Conservation (phyloP, 23 red algal species). For the Agarophyton chilense region DNA sequence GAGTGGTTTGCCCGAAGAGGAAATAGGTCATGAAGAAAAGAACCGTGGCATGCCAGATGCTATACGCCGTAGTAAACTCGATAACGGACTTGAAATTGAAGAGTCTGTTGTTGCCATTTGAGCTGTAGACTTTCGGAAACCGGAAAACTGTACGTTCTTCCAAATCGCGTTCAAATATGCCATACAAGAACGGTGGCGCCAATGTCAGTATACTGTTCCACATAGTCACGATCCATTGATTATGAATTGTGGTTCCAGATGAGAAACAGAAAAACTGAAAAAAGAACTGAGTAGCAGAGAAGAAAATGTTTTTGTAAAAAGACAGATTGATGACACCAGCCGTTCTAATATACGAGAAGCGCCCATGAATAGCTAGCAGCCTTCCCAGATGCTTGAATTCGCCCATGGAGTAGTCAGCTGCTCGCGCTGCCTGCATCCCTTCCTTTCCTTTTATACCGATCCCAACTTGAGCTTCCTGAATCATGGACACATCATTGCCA, state of each 20-base stretch:
- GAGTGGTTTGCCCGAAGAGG: constrained; percentile 24
- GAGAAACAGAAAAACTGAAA: constrained; percentile 91
- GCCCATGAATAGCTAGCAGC: constrained; percentile 83
- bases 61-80: constrained; percentile 71
- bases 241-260: constrained; percentile 76
- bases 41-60: constrained; percentile 71
- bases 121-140: constrained; percentile 70
- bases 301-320: constrained; percentile 92
- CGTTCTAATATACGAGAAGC: constrained; percentile 82
- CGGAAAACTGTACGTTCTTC: constrained; percentile 66
- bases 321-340: constrained; percentile 85
- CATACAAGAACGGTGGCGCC: constrained; percentile 76
- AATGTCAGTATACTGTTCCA: constrained; percentile 86
- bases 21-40: constrained; percentile 69
- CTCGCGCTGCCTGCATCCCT: constrained; percentile 83
- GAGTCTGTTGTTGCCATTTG: constrained; percentile 56
- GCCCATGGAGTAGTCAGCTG: constrained; percentile 83
- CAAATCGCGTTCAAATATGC: constrained; percentile 90
- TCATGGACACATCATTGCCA: constrained; percentile 96
- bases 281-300: constrained; percentile 68
- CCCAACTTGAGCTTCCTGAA: constrained; percentile 95
- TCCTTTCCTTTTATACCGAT: constrained; percentile 92
- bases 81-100: constrained; percentile 62
- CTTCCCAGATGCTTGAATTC: constrained; percentile 83
- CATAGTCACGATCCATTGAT: constrained; percentile 76